phyloP scores from a whole-genome alignment of 2,329 filamentous ascomycete genomes.

The Phaeomoniella chlamydospora region DNA sequence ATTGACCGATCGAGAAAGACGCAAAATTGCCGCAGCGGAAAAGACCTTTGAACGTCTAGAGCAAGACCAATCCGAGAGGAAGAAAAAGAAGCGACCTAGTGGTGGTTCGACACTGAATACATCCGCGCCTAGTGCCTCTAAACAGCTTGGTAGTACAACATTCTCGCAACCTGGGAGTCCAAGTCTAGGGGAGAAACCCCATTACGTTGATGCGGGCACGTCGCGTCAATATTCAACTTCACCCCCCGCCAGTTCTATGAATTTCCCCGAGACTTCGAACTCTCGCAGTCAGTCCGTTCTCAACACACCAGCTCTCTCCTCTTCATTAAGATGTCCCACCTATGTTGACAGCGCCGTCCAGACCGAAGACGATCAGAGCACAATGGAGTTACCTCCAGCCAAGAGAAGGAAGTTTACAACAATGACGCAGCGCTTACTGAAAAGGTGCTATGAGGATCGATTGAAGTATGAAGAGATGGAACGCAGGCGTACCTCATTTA shows the following conservation, averaged over 20 bases:
- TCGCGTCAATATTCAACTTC: slow-evolving; percentile 15
- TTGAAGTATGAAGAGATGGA: slow-evolving; percentile 17
- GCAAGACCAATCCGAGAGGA: slow-evolving; percentile 37
- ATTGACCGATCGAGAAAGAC: slow-evolving; percentile 39
- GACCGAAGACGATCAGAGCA: slow-evolving; percentile 25
- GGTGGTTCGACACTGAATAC: slow-evolving; percentile 38
- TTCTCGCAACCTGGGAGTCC: slow-evolving; percentile 2
- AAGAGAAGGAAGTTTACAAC: slow-evolving; percentile 20
- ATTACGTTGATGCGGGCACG: slow-evolving; percentile 1
- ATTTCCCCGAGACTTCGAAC: slow-evolving; percentile 10
- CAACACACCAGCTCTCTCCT: slow-evolving; percentile 13
- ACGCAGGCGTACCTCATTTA: slow-evolving; percentile 8
- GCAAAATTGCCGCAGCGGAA: slow-evolving; percentile 48
- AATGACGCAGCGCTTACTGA: slow-evolving; percentile 25
- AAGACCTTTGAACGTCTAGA: slow-evolving; percentile 48
- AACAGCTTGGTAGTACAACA: slow-evolving; percentile 5
- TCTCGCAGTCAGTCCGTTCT: slow-evolving; percentile 16
- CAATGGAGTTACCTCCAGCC: slow-evolving; percentile 13
- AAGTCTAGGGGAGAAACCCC: not conserved
- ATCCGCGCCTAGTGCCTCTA: slow-evolving; percentile 22
- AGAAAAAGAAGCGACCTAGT: slow-evolving; percentile 42
- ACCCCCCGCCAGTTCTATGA: slow-evolving; percentile 16
- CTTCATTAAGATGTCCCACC: slow-evolving; percentile 13
- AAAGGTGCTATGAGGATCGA: slow-evolving; percentile 25
- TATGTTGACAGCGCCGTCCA: slow-evolving; percentile 28